These are phyloP conservation scores for Pisolithus sp. DNA, from an alignment of 768 basidiomycete species.

Conservation along the genomic window DNA sequence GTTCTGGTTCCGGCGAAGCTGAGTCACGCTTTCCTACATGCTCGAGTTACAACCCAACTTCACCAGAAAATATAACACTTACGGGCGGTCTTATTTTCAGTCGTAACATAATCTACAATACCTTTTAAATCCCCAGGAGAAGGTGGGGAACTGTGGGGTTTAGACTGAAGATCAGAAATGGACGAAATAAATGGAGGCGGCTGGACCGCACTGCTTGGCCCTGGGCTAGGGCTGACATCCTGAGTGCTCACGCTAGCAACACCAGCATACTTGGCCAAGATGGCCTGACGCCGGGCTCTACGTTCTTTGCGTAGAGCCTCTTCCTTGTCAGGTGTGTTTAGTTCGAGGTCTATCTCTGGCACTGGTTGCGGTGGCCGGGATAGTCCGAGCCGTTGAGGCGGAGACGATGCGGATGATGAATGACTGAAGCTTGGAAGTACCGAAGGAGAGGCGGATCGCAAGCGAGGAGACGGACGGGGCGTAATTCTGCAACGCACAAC, in stretches of 20 bases:
- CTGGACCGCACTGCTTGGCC: constrained; percentile 68
- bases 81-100: constrained; percentile 20
- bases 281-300: constrained; percentile 66
- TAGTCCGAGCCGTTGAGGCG: constrained; percentile 14
- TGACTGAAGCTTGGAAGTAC: background rate
- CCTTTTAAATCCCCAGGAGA: constrained; percentile 22
- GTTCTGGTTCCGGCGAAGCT: constrained; percentile 52
- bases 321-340: constrained; percentile 43
- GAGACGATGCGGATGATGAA: constrained; percentile 9
- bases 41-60: background rate
- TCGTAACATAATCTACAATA: background rate
- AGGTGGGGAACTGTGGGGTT: constrained; percentile 41
- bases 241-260: constrained; percentile 33
- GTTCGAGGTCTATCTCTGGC: constrained; percentile 46
- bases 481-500: constrained; percentile 49
- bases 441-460: constrained; percentile 2
- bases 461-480: constrained; percentile 37
- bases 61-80: constrained; percentile 3
- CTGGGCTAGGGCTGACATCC: constrained; percentile 50
- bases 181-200: constrained; percentile 55
- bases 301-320: constrained; percentile 64
- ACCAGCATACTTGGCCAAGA: constrained; percentile 68
- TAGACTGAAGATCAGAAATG: constrained; percentile 59
- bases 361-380: constrained; percentile 26
- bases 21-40: constrained; percentile 45